phyloP scores from a whole-genome alignment of 768 basidiomycete species.

The Calocybe cyanea region DNA sequence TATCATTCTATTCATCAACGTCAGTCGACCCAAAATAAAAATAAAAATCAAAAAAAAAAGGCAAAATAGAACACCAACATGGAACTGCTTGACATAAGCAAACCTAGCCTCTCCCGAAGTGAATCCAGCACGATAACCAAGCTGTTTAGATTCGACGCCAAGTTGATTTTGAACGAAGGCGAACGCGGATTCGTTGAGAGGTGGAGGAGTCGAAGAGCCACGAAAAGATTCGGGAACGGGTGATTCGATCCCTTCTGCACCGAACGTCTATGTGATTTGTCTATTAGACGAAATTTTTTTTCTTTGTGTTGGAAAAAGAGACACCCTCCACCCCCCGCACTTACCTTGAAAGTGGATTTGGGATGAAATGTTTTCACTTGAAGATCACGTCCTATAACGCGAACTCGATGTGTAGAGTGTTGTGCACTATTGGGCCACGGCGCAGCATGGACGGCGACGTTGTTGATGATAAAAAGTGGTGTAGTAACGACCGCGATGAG shows the following conservation, averaged over 20 bases:
- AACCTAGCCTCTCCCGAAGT: conserved; percentile 13
- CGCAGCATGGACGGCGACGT: conserved; percentile 23
- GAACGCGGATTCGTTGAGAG: conserved; percentile 25
- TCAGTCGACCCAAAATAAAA: no score
- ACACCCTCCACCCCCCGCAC: no score
- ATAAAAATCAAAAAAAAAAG: no score
- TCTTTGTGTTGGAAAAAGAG: no score
- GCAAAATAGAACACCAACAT: conserved; percentile 16
- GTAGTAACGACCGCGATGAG: conserved; percentile 19
- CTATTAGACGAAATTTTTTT: no score
- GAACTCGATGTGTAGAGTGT: conserved; percentile 28
- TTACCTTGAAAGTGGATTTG: conserved; percentile 20
- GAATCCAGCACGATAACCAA: conserved; percentile 21
- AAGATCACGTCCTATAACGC: conserved; percentile 23
- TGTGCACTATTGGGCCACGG: conserved; percentile 27
- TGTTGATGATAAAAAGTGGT: background rate
- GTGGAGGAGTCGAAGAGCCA: conserved; percentile 15
- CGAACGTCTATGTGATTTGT: conserved; percentile 26
- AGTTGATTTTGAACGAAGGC: conserved; percentile 25
- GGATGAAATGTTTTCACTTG: conserved; percentile 24
- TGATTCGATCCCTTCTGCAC: conserved; percentile 21
- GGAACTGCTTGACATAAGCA: conserved; percentile 30
- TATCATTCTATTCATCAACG: conserved; percentile 16
- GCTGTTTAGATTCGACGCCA: conserved; percentile 15
- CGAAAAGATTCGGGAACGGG: conserved; percentile 11